These are phyloP conservation scores for Scheffersomyces titani DNA, from an alignment of 1,139 yeast genomes.

Conservation along the genomic window DNA sequence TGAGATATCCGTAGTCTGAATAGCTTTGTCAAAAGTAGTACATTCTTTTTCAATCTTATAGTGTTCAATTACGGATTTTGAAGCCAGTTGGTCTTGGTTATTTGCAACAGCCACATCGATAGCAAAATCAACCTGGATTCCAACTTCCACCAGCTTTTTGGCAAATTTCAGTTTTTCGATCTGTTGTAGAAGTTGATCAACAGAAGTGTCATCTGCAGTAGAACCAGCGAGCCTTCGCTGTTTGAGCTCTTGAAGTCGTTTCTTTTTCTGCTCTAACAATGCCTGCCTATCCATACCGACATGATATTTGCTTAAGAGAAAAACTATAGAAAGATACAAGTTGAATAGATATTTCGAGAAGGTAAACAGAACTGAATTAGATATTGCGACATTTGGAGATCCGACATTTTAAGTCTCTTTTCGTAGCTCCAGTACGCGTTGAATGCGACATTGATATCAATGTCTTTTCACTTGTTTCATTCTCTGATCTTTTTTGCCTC, in stretches of 20 bases:
- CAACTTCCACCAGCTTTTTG: slow-evolving; percentile 22
- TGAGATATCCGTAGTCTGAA: slow-evolving; percentile 22
- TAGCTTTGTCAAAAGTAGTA: slow-evolving; percentile 30
- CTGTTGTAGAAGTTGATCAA: slow-evolving; percentile 16
- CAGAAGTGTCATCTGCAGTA: slow-evolving; percentile 13
- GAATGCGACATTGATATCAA: not conserved
- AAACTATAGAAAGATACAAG: not conserved
- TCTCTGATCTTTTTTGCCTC: not conserved
- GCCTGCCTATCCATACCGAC: slow-evolving; percentile 37
- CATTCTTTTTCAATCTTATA: slow-evolving; percentile 15
- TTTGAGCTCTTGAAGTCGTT: slow-evolving; percentile 41
- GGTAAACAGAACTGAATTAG: not conserved
- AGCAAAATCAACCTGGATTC: slow-evolving; percentile 25
- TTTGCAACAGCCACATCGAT: not conserved
- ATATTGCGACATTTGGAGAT: not conserved
- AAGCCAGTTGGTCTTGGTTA: not conserved
- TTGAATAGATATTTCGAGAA: not conserved
- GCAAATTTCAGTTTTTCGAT: slow-evolving; percentile 16
- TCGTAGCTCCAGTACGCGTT: not conserved
- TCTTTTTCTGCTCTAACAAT: slow-evolving; percentile 43
- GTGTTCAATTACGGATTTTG: not conserved
- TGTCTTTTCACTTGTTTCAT: not conserved
- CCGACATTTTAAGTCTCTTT: not conserved
- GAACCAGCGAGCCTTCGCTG: slow-evolving; percentile 27
- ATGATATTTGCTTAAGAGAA: not conserved